Percentiles rank a stretch among this genome's conserved stretches.
These are phyloP conservation scores for Fusarium fracticaudum DNA, from an alignment of 2,329 filamentous ascomycete species.

Conservation along the genomic window DNA sequence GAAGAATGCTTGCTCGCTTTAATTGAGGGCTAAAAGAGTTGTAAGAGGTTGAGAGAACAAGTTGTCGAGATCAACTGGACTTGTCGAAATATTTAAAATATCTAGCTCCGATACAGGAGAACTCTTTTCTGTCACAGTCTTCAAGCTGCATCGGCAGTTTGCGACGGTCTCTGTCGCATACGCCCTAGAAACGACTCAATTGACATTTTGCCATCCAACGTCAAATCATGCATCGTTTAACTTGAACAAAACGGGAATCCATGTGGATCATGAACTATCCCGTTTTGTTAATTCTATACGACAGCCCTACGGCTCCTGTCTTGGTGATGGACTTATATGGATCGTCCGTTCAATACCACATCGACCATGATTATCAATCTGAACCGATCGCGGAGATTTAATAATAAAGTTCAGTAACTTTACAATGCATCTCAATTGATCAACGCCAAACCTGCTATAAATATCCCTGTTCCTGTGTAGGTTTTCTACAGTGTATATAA, in stretches of 20 bases:
- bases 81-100: background rate
- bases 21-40: background rate
- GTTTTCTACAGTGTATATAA: slow-evolving; percentile 14
- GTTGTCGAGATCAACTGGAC: background rate
- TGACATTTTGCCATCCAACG: slow-evolving; percentile 5
- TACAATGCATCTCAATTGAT: slow-evolving; percentile 18
- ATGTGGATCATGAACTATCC: background rate
- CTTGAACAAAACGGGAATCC: background rate
- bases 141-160: background rate
- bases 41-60: background rate
- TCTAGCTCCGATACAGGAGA: slow-evolving; percentile 21
- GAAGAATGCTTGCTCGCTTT: background rate
- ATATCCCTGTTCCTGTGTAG: slow-evolving; percentile 14
- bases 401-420: background rate
- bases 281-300: slow-evolving; percentile 18
- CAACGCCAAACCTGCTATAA: slow-evolving; percentile 33
- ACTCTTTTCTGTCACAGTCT: background rate
- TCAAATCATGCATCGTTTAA: background rate
- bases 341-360: background rate
- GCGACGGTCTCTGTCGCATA: background rate
- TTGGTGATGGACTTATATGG: background rate
- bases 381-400: background rate
- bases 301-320: background rate
- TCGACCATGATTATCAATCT: background rate
- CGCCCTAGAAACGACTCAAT: slow-evolving; percentile 10